Evolutionary conservation across 2,329 filamentous ascomycete species (phyloP), one percentile per base, ranked within the genome.

Genomic region (Pleurostoma richardsiae): DNA sequence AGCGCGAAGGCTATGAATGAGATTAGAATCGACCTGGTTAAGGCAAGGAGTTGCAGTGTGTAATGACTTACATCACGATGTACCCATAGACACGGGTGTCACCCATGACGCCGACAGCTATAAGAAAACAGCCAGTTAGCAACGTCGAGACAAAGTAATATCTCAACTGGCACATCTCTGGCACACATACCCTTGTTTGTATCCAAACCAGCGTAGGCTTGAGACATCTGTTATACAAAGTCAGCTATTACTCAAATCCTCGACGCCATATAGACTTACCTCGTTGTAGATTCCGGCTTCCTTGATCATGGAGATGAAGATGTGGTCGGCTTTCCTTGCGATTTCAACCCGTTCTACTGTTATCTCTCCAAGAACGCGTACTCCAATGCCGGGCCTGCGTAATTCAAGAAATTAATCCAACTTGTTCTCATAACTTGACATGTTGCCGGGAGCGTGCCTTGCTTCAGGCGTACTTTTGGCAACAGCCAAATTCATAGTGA

Each of bases 301-400:
- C 57, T 72, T 75, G 68, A 92, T 91, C 76, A 85, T 83, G 52
- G 77, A 75, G 55, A 91, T 90, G 69, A 88, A 91, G 59, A 92
- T 91, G 59, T 81, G 61, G 58, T 91, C 88, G 2, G 87, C 88
- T 61, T 86, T 73, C n/a, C 88, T 72, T 3, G 82, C 88, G 52
- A 95, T 94, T 46, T 82, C 80, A 11, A 96, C 85, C 39, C 86
- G 80, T 61, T 91, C 86, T 3, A 75, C 77, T 1, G 88, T 95
- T 10, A 96, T 84, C 56, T 95, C 90, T 33, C 91, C 91, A 1
- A 96, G 72, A 50, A 96, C 85, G 45, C 88, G 79, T 55, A 94
- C 87, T 10, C 80, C 89, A 50, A 95, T 82, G 44, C 69, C 78
- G 0, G 73, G 67, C 3, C 19, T 19, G 19, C 19, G 19, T 19